phyloP scores from a whole-genome alignment of 2,329 filamentous ascomycete genomes.

The Hymenoscyphus scutula region DNA sequence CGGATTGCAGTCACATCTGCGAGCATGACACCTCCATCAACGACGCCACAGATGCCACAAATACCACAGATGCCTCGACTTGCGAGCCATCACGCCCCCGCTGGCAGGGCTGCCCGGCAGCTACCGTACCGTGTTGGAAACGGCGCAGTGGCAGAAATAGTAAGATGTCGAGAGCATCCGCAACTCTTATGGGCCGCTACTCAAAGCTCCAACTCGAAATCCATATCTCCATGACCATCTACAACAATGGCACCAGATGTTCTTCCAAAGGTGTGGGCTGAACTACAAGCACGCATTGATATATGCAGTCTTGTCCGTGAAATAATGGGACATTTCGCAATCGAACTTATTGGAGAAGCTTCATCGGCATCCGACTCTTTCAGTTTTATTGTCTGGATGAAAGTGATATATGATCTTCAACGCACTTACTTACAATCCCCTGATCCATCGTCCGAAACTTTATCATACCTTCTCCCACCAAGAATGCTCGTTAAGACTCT shows the following conservation, averaged over 20 bases:
- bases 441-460: background rate
- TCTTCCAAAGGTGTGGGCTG: background rate
- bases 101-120: no score
- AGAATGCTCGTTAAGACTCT: background rate
- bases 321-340: background rate
- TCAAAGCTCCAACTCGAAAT: background rate
- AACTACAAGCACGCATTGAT: background rate
- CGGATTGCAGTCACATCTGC: background rate
- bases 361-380: background rate
- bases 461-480: constrained; percentile 2
- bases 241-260: background rate
- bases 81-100: no score
- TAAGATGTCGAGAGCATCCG: background rate
- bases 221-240: background rate
- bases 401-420: background rate
- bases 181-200: background rate
- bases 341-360: background rate
- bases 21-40: background rate
- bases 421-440: background rate
- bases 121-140: no score
- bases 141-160: no score
- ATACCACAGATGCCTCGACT: no score
- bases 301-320: background rate
- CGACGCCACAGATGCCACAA: background rate
- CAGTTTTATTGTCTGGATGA: constrained; percentile 1